Evolutionary conservation across 2,329 filamentous ascomycete genomes (phyloP), one percentile per base, ranked within the genome.

Genomic region (Anthostomella pinea): DNA sequence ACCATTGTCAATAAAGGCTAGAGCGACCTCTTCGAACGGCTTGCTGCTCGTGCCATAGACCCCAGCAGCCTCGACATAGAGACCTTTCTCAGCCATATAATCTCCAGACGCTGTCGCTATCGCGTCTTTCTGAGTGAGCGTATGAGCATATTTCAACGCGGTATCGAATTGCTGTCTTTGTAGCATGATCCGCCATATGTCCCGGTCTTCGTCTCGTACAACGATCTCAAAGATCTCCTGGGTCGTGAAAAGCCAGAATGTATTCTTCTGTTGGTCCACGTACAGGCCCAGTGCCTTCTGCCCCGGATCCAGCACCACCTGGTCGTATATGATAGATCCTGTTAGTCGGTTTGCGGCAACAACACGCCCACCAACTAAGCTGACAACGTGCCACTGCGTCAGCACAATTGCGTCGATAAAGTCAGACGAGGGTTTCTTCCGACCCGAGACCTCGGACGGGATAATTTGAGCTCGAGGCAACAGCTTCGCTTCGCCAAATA

Each of bases 21-120:
- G 71, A 15, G 90, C 90, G 29, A 98, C 91, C 58, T 98, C 89
- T 59, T 98, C 93, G 50, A 98, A 98, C 0, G 88, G 83, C 67
- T 97, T 97, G 59, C 87, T 96, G 64, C 93, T 97, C 61, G 88
- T 88, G 9, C 93, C 93, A 60, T 95, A 96, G 2, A 97, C 80
- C 8, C 80, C 77, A 1, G 94, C 93, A 25, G 93, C 93, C 59
- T 98, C 89, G 35, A 80, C 66, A 60, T 83, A 97, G 35, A 86
- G 81, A 3, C 87, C 86, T 63, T 87, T 91, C 39, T 77, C 79
- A 24, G 90, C 82, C 7, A 98, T 70, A 54, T 88, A 83, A 60
- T 98, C 93, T 14, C 93, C 93, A 16, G 88, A 96, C 11, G 89
- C 88, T 16, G 87, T 93, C 0, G 93, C 87, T 9, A 98, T 87